phyloP scores from a whole-genome alignment of 2,329 filamentous ascomycete species.

The Arthrobotrys sinensis region DNA sequence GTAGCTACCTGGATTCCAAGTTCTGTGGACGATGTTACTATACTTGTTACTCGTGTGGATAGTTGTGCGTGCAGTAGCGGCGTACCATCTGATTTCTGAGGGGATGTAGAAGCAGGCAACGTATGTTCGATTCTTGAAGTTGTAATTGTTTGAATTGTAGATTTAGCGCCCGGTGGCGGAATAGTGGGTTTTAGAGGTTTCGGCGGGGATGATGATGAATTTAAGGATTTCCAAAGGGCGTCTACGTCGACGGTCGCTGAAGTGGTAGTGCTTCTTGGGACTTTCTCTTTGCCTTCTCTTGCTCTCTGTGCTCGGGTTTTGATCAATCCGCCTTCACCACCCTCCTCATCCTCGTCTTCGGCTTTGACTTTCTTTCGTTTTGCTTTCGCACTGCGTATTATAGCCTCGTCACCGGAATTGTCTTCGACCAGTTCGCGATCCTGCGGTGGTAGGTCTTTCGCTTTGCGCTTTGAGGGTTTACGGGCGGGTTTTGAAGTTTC shows the following conservation, averaged over 20 bases:
- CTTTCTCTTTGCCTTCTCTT: conserved; percentile 75
- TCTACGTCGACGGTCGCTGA: conserved; percentile 81
- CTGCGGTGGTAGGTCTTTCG: conserved; percentile 64
- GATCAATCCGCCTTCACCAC: conserved; percentile 75
- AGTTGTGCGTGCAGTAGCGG: conserved; percentile 46
- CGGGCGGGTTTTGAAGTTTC: conserved; percentile 64
- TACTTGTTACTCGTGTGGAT: conserved; percentile 59
- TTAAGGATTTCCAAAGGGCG: conserved; percentile 74
- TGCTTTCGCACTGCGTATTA: conserved; percentile 64
- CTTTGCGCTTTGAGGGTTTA: conserved; percentile 63
- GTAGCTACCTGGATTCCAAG: conserved; percentile 41
- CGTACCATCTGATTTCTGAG: conserved; percentile 55
- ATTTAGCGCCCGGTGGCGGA: conserved; percentile 19
- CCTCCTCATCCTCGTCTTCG: conserved; percentile 65
- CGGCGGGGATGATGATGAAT: conserved; percentile 67
- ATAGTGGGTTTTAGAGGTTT: conserved; percentile 57
- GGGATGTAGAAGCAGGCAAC: conserved; percentile 10
- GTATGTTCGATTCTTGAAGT: conserved; percentile 46
- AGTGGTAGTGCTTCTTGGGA: conserved; percentile 71
- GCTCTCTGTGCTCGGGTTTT: conserved; percentile 81
- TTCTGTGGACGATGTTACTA: conserved; percentile 60
- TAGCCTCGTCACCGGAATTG: conserved; percentile 62
- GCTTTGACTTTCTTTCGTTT: conserved; percentile 63
- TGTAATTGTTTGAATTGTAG: conserved; percentile 62
- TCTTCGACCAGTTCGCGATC: conserved; percentile 64